Evolutionary conservation across 129 eudicot genomes (phyloP).

Genomic region (Helianthus annuus): DNA sequence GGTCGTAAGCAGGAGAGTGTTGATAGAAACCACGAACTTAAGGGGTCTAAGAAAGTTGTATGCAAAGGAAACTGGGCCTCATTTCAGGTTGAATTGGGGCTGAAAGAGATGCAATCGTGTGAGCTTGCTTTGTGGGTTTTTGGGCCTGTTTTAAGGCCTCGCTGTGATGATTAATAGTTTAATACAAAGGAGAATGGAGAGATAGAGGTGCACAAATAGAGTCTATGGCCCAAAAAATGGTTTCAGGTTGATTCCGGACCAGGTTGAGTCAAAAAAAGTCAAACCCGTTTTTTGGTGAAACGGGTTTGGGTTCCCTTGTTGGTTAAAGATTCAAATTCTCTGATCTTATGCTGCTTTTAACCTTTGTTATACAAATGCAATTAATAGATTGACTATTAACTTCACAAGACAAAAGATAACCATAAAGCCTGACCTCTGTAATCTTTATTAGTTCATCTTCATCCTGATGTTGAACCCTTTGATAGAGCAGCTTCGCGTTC

Average conservation of each 20-base stretch:
- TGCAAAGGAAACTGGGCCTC: not conserved
- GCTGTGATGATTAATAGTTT: not conserved
- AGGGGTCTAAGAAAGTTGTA: not conserved
- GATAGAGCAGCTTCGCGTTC: slow-evolving; percentile 53
- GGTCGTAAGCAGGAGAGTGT: not conserved
- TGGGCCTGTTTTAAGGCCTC: not conserved
- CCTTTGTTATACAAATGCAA: slow-evolving; percentile 9
- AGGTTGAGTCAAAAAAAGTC: too few species aligned
- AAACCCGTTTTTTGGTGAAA: too few species aligned
- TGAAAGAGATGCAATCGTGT: not conserved
- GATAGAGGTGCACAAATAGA: too few species aligned
- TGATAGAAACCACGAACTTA: not conserved
- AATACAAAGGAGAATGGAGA: not conserved
- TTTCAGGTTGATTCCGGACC: too few species aligned
- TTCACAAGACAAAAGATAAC: not conserved
- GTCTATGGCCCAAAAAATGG: too few species aligned
- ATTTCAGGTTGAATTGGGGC: slow-evolving; percentile 1
- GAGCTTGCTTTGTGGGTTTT: not conserved
- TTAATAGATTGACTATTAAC: not conserved
- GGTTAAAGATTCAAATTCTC: not conserved
- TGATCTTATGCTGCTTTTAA: not conserved
- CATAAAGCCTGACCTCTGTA: slow-evolving; percentile 27
- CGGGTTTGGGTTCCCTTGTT: too few species aligned
- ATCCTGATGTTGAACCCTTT: slow-evolving; percentile 37
- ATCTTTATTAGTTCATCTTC: slow-evolving; percentile 30